Evolutionary conservation across 768 basidiomycete genomes (phyloP), one percentile per base, ranked within the genome.

Genomic region (Pholiota microspora): DNA sequence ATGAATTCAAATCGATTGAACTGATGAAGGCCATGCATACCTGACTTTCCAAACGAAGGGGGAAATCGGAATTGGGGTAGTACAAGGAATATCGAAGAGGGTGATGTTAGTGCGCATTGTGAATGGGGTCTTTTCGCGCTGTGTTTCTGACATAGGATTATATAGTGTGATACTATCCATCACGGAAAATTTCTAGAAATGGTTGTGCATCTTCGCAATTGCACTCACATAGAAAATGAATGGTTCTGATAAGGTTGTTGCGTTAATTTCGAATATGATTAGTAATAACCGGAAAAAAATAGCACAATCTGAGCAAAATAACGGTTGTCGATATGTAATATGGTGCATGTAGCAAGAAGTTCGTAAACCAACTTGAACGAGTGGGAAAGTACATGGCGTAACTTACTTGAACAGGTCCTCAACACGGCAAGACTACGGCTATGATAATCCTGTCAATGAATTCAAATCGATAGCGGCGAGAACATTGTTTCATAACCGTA

Each of bases 31-130:
- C 29, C 29, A 24, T 27, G 7, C 60, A 42, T 51, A 61, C 67
- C 67, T 62, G 34, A 69, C 65, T 61, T 61, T 64, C 67, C 67
- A 69, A 3, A 63, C 64, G 46, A 64, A 59, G 4, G 65, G 65
- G 36, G 65, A 67, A 15, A 59, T 59, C 25, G 63, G 60, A 23
- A 44, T 29, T 13, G 40, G 36, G 18, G 57, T 38, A 21, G 48
- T 48, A 24, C 52, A 59, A 5, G 60, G 60, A 28, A 65, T 65
- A 35, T 65, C 64, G 29, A 62, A 50, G 15, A 65, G 54, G 21
- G 57, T 49, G 42, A 65, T 65, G 46, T 62, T 57, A 8, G 60
- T 51, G 29, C 10, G 27, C 51, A 51, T 51, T 6, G 29, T 31
- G 29, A n/a, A n/a, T n/a, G n/a, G n/a, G n/a, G n/a, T n/a, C n/a